These are phyloP conservation scores for Moricandia moricandioides DNA, from an alignment of 345 rosid genomes.

Conservation along the genomic window DNA sequence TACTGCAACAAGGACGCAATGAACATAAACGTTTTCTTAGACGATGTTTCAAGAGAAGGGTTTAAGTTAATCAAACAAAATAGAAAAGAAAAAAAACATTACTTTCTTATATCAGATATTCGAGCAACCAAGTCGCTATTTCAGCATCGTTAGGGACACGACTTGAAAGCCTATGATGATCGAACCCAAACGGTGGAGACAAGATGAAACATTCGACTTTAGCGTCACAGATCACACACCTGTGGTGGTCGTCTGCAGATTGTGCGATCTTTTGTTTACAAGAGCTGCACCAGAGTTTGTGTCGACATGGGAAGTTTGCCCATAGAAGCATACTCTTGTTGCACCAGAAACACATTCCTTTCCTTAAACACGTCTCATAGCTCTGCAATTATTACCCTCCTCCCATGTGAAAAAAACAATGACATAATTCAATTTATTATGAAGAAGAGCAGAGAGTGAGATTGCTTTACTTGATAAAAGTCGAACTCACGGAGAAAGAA, in stretches of 20 bases:
- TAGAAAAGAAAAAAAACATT: not conserved
- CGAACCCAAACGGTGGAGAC: slow-evolving; percentile 25
- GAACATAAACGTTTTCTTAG: not conserved
- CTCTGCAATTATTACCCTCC: slow-evolving; percentile 37
- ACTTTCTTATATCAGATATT: slow-evolving; percentile 24
- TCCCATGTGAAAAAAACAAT: slow-evolving; percentile 4
- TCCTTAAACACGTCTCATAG: slow-evolving; percentile 38
- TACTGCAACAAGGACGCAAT: not conserved
- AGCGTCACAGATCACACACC: slow-evolving; percentile 70
- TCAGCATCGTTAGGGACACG: slow-evolving; percentile 6
- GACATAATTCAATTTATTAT: not conserved
- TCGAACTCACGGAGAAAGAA: slow-evolving; percentile 76
- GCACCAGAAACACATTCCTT: slow-evolving; percentile 68
- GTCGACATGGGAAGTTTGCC: slow-evolving; percentile 72
- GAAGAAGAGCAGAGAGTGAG: not conserved
- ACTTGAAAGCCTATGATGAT: slow-evolving; percentile 15
- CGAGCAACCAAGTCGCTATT: slow-evolving; percentile 15
- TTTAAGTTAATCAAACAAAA: not conserved
- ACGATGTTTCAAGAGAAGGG: not conserved
- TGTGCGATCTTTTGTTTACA: slow-evolving; percentile 45
- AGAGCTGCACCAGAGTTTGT: slow-evolving; percentile 66
- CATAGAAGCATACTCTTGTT: slow-evolving; percentile 43
- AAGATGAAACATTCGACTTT: slow-evolving; percentile 47
- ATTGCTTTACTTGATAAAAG: slow-evolving; percentile 55
- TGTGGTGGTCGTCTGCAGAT: slow-evolving; percentile 47